phyloP scores from a whole-genome alignment of 768 basidiomycete species.

The Boletus reticuloceps region DNA sequence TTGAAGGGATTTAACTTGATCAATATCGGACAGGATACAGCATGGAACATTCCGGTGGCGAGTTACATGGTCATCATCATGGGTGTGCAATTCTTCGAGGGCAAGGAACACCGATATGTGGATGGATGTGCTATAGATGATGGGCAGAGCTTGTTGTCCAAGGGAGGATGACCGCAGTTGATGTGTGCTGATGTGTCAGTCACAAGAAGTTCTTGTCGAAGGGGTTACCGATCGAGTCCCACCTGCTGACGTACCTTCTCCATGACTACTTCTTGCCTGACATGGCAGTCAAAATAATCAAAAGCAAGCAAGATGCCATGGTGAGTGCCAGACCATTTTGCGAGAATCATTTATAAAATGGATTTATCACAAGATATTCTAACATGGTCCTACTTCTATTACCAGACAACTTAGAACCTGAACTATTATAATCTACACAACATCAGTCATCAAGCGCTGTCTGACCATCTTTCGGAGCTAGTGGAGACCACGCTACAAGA shows the following conservation, averaged over 20 bases:
- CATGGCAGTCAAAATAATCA: constrained; percentile 97
- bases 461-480: constrained; percentile 92
- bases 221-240: constrained; percentile 96
- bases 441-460: constrained; percentile 92
- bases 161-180: constrained; percentile 74
- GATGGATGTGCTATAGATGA: constrained; percentile 38
- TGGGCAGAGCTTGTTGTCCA: too few species aligned
- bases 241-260: constrained; percentile 82
- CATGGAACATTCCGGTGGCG: constrained; percentile 92
- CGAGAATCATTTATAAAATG: background rate
- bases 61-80: constrained; percentile 99
- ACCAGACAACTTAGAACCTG: constrained; percentile 96
- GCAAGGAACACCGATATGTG: constrained; percentile 95
- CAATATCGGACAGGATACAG: constrained; percentile 65
- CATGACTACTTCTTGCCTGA: constrained; percentile 99
- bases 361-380: constrained; percentile 73
- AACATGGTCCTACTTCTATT: constrained; percentile 99
- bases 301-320: constrained; percentile 98
- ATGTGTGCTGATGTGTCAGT: constrained; percentile 94
- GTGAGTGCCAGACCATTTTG: constrained; percentile 34
- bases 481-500: constrained; percentile 93
- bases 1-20: background rate
- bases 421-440: constrained; percentile 95
- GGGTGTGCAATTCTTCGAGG: constrained; percentile 97
- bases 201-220: constrained; percentile 98